phyloP scores from a whole-genome alignment of 805 yeast species.

The Saccharomycopsis capsularis region DNA sequence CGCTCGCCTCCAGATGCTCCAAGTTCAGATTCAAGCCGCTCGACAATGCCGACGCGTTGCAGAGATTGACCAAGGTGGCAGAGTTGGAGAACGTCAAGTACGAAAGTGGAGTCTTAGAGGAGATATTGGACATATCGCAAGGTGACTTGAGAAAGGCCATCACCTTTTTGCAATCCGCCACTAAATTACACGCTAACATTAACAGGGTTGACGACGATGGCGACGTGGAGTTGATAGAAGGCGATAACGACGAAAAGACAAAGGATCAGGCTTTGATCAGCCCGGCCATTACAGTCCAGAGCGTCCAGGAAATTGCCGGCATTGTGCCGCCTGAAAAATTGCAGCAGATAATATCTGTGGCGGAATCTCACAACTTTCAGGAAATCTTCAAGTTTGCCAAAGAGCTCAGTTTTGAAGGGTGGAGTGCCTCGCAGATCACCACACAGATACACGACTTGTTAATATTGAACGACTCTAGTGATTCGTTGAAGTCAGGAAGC shows the following conservation, averaged over 20 bases:
- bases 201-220: constrained; percentile 27
- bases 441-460: constrained; percentile 66
- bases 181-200: constrained; percentile 39
- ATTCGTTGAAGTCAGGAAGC: too few relatives aligned
- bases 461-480: constrained; percentile 46
- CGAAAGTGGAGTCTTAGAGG: constrained; percentile 46
- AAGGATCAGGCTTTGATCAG: constrained; percentile 31
- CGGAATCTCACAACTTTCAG: constrained; percentile 29
- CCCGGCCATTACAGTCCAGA: constrained; percentile 26
- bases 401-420: constrained; percentile 56
- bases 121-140: constrained; percentile 62
- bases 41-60: constrained; percentile 62
- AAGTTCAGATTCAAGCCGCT: constrained; percentile 85
- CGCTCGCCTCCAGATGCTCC: constrained; percentile 92
- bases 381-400: constrained; percentile 39
- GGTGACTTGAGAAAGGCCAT: constrained; percentile 95
- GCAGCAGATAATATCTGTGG: constrained; percentile 34
- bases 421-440: constrained; percentile 69
- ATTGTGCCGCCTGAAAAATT: constrained; percentile 50
- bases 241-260: constrained; percentile 23
- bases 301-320: constrained; percentile 63
- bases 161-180: constrained; percentile 80
- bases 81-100: constrained; percentile 39
- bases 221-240: constrained; percentile 29
- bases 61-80: constrained; percentile 57